Percentiles rank a stretch among this genome's conserved stretches.
Evolutionary conservation across 805 yeast species (phyloP).

Genomic region (Ogataea kodamae): DNA sequence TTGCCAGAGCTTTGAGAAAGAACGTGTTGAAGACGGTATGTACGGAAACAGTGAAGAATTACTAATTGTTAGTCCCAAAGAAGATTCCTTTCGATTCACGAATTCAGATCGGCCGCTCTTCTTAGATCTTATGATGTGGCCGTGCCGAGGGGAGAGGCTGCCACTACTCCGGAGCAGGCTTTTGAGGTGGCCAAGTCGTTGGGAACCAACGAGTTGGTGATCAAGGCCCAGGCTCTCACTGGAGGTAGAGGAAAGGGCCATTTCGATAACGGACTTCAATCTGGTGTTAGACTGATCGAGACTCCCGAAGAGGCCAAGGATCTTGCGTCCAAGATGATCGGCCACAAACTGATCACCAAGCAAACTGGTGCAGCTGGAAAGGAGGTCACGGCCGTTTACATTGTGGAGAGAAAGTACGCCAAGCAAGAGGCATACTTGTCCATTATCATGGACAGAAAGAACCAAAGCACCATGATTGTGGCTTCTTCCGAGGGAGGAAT

Average conservation of each 20-base stretch:
- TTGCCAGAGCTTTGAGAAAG: conserved; percentile 23
- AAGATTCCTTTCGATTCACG: conserved; percentile 89
- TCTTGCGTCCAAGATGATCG: conserved; percentile 83
- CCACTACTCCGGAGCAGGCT: conserved; percentile 87
- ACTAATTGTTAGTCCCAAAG: conserved; percentile 23
- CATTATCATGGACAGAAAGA: conserved; percentile 88
- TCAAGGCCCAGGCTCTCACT: conserved; percentile 97
- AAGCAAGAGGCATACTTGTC: conserved; percentile 94
- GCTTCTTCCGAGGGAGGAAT: conserved; percentile 99
- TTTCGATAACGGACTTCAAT: conserved; percentile 91
- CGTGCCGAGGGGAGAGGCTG: conserved; percentile 89
- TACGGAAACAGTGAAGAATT: conserved; percentile 2
- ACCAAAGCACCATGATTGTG: conserved; percentile 87
- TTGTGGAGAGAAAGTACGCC: conserved; percentile 92
- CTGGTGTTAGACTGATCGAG: conserved; percentile 90
- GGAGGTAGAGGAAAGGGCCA: conserved; percentile 99
- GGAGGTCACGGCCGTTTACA: conserved; percentile 92
- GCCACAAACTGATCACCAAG: conserved; percentile 92
- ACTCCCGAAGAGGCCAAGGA: conserved; percentile 83
- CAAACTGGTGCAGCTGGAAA: conserved; percentile 98
- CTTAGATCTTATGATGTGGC: conserved; percentile 80
- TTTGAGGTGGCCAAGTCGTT: conserved; percentile 74
- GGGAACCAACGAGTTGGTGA: conserved; percentile 77
- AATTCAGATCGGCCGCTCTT: conserved; percentile 89
- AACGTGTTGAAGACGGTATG: conserved; percentile 22